Conservation (phyloP, 1,284 basidiomycete species). For the Trichosporon ovoides region DNA sequence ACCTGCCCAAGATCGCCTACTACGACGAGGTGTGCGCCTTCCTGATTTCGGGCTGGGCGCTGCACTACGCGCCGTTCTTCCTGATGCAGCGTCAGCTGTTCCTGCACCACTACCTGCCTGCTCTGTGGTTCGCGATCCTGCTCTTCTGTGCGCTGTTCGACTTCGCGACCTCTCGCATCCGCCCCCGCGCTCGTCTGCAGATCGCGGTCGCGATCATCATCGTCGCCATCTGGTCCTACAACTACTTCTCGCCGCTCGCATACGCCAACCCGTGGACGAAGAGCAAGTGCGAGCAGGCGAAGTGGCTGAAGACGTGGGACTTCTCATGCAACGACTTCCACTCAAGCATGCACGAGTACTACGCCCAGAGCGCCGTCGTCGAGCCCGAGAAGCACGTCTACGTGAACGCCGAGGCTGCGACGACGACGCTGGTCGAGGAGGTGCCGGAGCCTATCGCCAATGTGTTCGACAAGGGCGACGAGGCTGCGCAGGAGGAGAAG, state of each 20-base stretch:
- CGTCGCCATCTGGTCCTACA: slow-evolving; percentile 71
- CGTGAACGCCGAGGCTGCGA: slow-evolving; percentile 23
- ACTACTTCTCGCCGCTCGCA: slow-evolving; percentile 71
- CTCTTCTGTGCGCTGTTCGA: slow-evolving; percentile 77
- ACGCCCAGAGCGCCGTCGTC: slow-evolving; percentile 10
- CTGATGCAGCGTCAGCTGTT: slow-evolving; percentile 94
- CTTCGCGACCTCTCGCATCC: slow-evolving; percentile 69
- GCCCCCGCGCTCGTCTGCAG: slow-evolving; percentile 70
- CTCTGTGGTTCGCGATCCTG: slow-evolving; percentile 88
- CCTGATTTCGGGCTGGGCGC: slow-evolving; percentile 84
- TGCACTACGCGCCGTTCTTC: slow-evolving; percentile 96
- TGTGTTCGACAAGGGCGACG: slow-evolving; percentile 41
- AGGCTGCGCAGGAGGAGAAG: slow-evolving; percentile 39
- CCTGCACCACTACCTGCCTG: slow-evolving; percentile 94
- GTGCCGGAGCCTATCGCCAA: slow-evolving; percentile 47
- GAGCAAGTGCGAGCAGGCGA: slow-evolving; percentile 66
- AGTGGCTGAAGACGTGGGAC: slow-evolving; percentile 91
- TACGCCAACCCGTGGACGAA: slow-evolving; percentile 89
- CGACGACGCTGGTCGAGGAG: slow-evolving; percentile 35
- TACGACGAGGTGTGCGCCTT: slow-evolving; percentile 89
- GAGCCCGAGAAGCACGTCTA: slow-evolving; percentile 28
- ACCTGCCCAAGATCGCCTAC: slow-evolving; percentile 80
- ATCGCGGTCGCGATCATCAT: slow-evolving; percentile 69
- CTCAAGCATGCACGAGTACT: slow-evolving; percentile 36
- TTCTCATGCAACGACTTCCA: slow-evolving; percentile 58